Base-by-base conservation (phyloP, 768 basidiomycete species). In the Serendipita sp. region DNA sequence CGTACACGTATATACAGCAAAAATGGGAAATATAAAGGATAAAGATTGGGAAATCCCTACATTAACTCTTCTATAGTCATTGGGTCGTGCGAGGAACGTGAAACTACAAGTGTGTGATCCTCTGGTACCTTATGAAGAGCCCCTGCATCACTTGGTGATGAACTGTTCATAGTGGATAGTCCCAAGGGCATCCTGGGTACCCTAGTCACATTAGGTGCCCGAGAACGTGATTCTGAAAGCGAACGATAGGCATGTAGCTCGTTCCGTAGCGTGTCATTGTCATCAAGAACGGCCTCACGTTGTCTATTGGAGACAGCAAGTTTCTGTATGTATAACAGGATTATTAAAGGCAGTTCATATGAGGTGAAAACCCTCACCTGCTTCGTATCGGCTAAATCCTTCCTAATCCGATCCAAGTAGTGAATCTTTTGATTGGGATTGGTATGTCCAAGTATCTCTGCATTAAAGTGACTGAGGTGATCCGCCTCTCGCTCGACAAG, bases 341-440 rank as follows among this genome's bases (percentile, higher is more conserved):
- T 48, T 23, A 54, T 10, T 32, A 35, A 4, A 8, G 34, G 16
- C 56, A n/a, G 8, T 30, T 28, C 8, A 4, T 11, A 36, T 28
- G 28, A n/a, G 28, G 5, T 16, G 23, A 3, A 30, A 41, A n/a
- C 0, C 75, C 85, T 66, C 67, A 89, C 91, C 74, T 89, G 87
- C 73, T 91, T 91, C 3, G 81, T 78, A 64, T 90, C 85, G 2
- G 89, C 83, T 58, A 94, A 75, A 71, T 95, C 91, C 65, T 80
- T 76, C 41, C 92, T 80, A 63, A 96, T 83, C 64, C 84, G 80
- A 66, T 94, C 93, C 15, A 96, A 84, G 69, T 95, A 94, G 72
- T 84, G 78, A 69, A 96, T 91, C 66, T 84, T 82, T 73, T 95
- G 92, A 1, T 84, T 83, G 7, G 89, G 88, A 70, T 94, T 93